These are phyloP conservation scores for Trichoderma afroharzianum DNA, from an alignment of 2,329 filamentous ascomycete species.

Conservation along the genomic window DNA sequence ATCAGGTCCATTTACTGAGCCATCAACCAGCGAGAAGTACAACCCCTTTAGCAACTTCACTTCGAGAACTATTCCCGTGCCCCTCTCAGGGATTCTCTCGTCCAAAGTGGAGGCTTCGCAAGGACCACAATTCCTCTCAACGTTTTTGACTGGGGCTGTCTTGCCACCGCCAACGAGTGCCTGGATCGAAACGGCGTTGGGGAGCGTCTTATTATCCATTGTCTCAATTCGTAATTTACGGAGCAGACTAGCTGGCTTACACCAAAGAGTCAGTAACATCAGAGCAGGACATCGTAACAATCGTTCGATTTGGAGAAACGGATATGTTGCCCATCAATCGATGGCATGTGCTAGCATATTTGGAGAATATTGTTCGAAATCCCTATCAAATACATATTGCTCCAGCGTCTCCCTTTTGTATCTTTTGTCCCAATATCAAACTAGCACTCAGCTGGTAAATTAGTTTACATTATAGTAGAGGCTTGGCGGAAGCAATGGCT, in stretches of 20 bases:
- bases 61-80: neutral
- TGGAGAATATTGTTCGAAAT: neutral
- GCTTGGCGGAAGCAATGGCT: neutral
- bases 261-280: neutral
- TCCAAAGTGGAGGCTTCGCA: neutral
- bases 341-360: neutral
- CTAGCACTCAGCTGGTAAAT: neutral
- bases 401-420: neutral
- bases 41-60: neutral
- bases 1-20: neutral
- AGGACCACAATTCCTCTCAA: conserved; percentile 7
- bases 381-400: neutral
- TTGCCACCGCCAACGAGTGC: neutral
- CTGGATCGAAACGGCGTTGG: neutral
- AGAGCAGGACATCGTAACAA: neutral
- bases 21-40: neutral
- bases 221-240: neutral
- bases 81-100: neutral
- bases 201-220: neutral
- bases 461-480: neutral
- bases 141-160: conserved; percentile 4
- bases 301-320: neutral
- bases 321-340: neutral
- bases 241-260: neutral
- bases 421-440: neutral